Conservation (phyloP, 148 eudicot species). For the Camellia sinensis region DNA sequence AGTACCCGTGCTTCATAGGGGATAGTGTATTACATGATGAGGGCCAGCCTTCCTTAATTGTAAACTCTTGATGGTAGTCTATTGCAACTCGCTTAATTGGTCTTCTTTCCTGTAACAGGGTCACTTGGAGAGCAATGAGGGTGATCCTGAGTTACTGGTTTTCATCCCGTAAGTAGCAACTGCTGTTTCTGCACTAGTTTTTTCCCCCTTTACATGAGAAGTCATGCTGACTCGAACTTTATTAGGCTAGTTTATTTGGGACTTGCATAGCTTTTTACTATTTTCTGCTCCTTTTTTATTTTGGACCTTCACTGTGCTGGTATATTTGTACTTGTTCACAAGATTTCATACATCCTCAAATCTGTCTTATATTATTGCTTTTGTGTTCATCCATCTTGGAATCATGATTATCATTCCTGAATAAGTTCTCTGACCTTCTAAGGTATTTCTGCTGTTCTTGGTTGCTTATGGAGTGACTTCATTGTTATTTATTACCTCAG, state of each 20-base stretch:
- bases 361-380: background rate
- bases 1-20: too few relatives aligned
- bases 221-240: slow-evolving; percentile 3
- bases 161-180: slow-evolving; percentile 78
- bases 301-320: background rate
- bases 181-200: background rate
- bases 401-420: background rate
- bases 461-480: background rate
- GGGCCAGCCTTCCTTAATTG: background rate
- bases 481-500: slow-evolving; percentile 1
- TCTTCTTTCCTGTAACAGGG: slow-evolving; percentile 48
- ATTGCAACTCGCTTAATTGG: background rate
- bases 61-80: background rate
- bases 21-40: background rate
- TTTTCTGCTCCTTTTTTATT: background rate
- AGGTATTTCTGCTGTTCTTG: background rate
- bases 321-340: background rate
- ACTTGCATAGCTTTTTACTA: background rate
- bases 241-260: slow-evolving; percentile 3
- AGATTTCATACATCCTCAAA: background rate
- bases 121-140: slow-evolving; percentile 93
- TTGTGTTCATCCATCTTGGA: background rate
- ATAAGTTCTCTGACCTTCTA: background rate
- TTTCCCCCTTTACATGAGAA: slow-evolving; percentile 6
- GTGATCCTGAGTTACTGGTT: slow-evolving; percentile 90